A percentile compares a stretch with the other conserved stretches of the same genome.
These are phyloP conservation scores for Peniophora sp. DNA, from an alignment of 1,284 basidiomycete genomes.

Conservation along the genomic window DNA sequence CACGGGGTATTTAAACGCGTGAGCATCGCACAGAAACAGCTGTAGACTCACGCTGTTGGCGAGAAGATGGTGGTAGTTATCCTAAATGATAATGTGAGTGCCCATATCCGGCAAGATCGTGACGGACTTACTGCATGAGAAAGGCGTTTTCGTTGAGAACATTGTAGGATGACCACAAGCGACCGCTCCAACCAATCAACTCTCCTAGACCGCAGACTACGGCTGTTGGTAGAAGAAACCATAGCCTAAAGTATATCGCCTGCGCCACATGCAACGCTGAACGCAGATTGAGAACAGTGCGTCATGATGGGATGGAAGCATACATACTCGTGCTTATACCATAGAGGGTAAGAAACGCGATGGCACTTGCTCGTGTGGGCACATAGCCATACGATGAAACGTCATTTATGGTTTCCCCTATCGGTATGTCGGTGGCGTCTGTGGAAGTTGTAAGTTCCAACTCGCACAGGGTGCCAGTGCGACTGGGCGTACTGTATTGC, in stretches of 20 bases:
- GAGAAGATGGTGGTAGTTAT: constrained; percentile 33
- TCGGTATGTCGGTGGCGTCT: too few relatives aligned
- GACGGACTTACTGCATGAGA: constrained; percentile 26
- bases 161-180: constrained; percentile 22
- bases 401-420: neutral
- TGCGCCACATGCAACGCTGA: constrained; percentile 37
- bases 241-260: constrained; percentile 32
- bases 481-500: too few relatives aligned
- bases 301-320: constrained; percentile 27
- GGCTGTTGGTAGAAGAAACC: constrained; percentile 47
- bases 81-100: constrained; percentile 15
- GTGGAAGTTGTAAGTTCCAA: too few relatives aligned
- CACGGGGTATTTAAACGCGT: too few relatives aligned
- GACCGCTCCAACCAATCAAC: constrained; percentile 37
- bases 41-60: constrained; percentile 31
- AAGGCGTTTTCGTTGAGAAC: constrained; percentile 14
- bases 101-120: neutral
- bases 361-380: constrained; percentile 27
- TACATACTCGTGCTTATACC: constrained; percentile 29
- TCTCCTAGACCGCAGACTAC: constrained; percentile 43
- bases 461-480: too few relatives aligned
- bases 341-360: constrained; percentile 32
- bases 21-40: too few relatives aligned
- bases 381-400: constrained; percentile 27
- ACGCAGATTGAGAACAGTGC: constrained; percentile 27